phyloP scores from a whole-genome alignment of 2,329 filamentous ascomycete genomes.

The Fusarium lyarnte region DNA sequence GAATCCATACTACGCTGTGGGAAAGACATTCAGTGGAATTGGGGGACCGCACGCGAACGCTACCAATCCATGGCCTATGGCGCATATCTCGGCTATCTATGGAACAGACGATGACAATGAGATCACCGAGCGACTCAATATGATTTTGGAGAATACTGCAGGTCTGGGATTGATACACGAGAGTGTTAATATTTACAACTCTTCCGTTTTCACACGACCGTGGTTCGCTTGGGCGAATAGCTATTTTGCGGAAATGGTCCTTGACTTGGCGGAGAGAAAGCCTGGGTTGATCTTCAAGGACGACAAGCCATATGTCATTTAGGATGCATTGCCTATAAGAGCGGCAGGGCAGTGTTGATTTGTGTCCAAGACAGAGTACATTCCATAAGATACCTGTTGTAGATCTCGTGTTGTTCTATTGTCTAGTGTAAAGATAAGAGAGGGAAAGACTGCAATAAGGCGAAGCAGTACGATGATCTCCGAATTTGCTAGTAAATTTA shows the following conservation, averaged over 20 bases:
- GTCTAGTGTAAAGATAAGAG: no score
- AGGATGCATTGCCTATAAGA: no score
- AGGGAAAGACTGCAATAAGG: no score
- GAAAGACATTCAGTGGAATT: constrained; percentile 7
- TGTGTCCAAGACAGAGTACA: no score
- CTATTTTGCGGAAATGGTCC: constrained; percentile 20
- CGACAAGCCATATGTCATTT: constrained; percentile 9
- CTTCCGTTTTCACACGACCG: constrained; percentile 2
- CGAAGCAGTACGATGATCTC: no score
- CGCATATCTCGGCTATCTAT: constrained; percentile 13
- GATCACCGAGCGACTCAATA: background rate
- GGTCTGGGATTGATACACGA: constrained; percentile 11
- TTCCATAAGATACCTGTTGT: no score
- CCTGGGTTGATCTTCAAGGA: constrained; percentile 9
- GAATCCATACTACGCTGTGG: constrained; percentile 13
- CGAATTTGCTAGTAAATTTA: no score
- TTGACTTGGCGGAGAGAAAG: constrained; percentile 11
- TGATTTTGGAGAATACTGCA: constrained; percentile 19
- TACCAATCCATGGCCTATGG: constrained; percentile 20
- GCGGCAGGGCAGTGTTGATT: no score
- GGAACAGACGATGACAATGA: constrained; percentile 4
- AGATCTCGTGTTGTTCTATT: no score
- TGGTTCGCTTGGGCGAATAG: constrained; percentile 30
- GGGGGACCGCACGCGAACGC: constrained; percentile 19
- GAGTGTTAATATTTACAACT: constrained; percentile 16